These are phyloP conservation scores for Xylaria intraflava DNA, from an alignment of 495 filamentous ascomycete genomes.

Conservation along the genomic window DNA sequence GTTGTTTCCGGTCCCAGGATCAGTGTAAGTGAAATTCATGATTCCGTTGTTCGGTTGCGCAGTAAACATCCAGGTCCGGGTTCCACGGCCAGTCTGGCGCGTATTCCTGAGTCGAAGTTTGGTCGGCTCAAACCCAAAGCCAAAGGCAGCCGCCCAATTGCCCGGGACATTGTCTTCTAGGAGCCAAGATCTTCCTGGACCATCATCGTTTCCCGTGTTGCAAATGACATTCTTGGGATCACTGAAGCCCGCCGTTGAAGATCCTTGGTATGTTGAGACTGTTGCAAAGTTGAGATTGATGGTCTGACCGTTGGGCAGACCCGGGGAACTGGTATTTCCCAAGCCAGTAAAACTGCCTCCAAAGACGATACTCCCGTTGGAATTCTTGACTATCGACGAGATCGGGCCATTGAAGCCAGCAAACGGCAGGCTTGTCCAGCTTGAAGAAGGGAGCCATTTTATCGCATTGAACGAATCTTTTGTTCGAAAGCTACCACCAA, in stretches of 20 bases:
- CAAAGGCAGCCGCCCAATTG: constrained; percentile 77
- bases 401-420: constrained; percentile 93
- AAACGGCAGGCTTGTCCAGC: constrained; percentile 87
- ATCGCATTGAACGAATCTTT: constrained; percentile 82
- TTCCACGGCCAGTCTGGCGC: constrained; percentile 75
- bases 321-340: constrained; percentile 65
- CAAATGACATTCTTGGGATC: constrained; percentile 84
- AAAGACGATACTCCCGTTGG: constrained; percentile 80
- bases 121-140: constrained; percentile 74
- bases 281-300: constrained; percentile 76
- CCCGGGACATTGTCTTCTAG: constrained; percentile 73
- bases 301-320: constrained; percentile 59
- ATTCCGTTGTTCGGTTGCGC: constrained; percentile 81
- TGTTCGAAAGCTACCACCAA: constrained; percentile 78
- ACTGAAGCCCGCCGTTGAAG: constrained; percentile 56
- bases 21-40: constrained; percentile 90
- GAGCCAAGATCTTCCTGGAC: constrained; percentile 73
- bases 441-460: constrained; percentile 63
- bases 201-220: constrained; percentile 57
- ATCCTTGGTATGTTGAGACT: constrained; percentile 58
- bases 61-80: constrained; percentile 76
- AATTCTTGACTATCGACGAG: constrained; percentile 69
- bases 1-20: constrained; percentile 59
- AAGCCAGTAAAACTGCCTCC: constrained; percentile 87
- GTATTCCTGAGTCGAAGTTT: constrained; percentile 90